Conservation (phyloP, 306 rosid species). For the Prunus davidiana region DNA sequence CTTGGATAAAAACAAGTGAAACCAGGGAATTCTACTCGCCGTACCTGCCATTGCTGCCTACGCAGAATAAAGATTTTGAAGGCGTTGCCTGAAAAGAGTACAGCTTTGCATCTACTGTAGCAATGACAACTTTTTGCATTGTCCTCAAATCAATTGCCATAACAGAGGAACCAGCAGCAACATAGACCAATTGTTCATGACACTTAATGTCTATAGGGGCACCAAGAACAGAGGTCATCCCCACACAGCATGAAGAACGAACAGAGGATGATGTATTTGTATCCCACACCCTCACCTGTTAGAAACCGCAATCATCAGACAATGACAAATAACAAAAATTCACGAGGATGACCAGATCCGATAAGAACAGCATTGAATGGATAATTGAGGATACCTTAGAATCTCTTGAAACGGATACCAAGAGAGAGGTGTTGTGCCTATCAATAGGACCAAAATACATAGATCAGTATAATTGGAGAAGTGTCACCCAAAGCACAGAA, state of each 20-base stretch:
- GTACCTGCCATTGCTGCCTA: slow-evolving; percentile 71
- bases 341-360: neutral
- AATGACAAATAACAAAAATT: neutral
- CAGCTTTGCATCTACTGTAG: slow-evolving; percentile 45
- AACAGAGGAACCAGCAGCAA: slow-evolving; percentile 69
- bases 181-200: slow-evolving; percentile 68
- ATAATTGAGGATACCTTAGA: slow-evolving; percentile 52
- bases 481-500: neutral
- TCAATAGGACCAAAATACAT: slow-evolving; percentile 13
- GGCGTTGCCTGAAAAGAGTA: slow-evolving; percentile 60
- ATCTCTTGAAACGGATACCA: slow-evolving; percentile 75
- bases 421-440: slow-evolving; percentile 72
- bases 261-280: slow-evolving; percentile 48
- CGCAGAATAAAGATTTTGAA: slow-evolving; percentile 65
- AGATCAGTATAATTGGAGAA: neutral
- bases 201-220: slow-evolving; percentile 64
- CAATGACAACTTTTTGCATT: slow-evolving; percentile 63
- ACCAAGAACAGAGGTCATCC: slow-evolving; percentile 63
- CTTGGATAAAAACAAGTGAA: neutral
- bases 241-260: slow-evolving; percentile 80
- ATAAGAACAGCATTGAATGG: neutral
- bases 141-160: slow-evolving; percentile 73
- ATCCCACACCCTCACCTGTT: slow-evolving; percentile 87
- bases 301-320: slow-evolving; percentile 23
- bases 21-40: neutral